phyloP scores from a whole-genome alignment of 768 basidiomycete species.

The Leccinum pellstonianum region DNA sequence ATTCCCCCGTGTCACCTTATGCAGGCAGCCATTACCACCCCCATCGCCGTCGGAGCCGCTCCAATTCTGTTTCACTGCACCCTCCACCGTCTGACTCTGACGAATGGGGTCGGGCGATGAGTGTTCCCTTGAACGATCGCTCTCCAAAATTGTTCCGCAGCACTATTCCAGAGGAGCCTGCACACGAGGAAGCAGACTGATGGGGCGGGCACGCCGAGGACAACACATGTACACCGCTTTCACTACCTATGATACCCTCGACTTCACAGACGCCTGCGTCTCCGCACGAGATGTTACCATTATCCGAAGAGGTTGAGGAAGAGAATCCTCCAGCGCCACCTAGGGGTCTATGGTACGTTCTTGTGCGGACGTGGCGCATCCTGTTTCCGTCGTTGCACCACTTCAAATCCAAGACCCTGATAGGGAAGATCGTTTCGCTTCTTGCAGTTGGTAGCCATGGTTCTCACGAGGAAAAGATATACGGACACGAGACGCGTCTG shows the following conservation, averaged over 20 bases:
- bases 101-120: slow-evolving; percentile 52
- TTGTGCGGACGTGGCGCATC: slow-evolving; percentile 51
- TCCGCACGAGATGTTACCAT: slow-evolving; percentile 38
- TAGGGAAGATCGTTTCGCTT: slow-evolving; percentile 71
- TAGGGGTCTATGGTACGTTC: slow-evolving; percentile 35
- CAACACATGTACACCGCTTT: slow-evolving; percentile 16
- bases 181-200: slow-evolving; percentile 9
- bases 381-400: slow-evolving; percentile 85
- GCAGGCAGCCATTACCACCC: slow-evolving; percentile 72
- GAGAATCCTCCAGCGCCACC: slow-evolving; percentile 41
- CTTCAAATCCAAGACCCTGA: slow-evolving; percentile 65
- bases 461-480: slow-evolving; percentile 26
- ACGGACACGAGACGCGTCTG: slow-evolving; percentile 44
- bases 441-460: slow-evolving; percentile 53
- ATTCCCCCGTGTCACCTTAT: slow-evolving; percentile 66
- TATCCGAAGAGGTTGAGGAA: slow-evolving; percentile 43
- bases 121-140: slow-evolving; percentile 53
- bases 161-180: slow-evolving; percentile 23
- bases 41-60: slow-evolving; percentile 31
- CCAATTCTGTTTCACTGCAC: slow-evolving; percentile 34
- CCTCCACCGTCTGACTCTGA: slow-evolving; percentile 31
- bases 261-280: slow-evolving; percentile 57
- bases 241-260: slow-evolving; percentile 45
- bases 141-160: slow-evolving; percentile 36
- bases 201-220: slow-evolving; percentile 10